These are phyloP conservation scores for barrel medic (Medicago truncatula) DNA, from an alignment of 306 rosid genomes.

Conservation along the genomic window MtrunA17r5.0-ANR NC_053043.1:18293501-18294000, in stretches of 20 bases:
- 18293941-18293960: constrained; percentile 43
- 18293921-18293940: constrained; percentile 37
- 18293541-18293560: neutral
- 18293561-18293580: neutral
- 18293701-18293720: constrained; percentile 5
- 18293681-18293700: constrained; percentile 15
- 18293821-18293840: constrained; percentile 95
- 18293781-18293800: constrained; percentile 89
- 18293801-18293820: constrained; percentile 99
- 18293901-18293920: constrained; percentile 31
- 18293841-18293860: constrained; percentile 98
- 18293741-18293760: constrained; percentile 26
- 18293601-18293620: neutral
- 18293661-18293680: constrained; percentile 9
- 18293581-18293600: neutral
- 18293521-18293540: neutral
- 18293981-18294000: constrained; percentile 97
- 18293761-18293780: constrained; percentile 69
- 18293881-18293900: constrained; percentile 40
- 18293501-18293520: constrained; percentile 5
- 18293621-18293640: constrained; percentile 28
- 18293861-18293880: constrained; percentile 83
- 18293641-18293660: constrained; percentile 18
- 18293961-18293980: constrained; percentile 99
- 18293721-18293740: constrained; percentile 38